phyloP scores from a whole-genome alignment of 1,284 basidiomycete species.

The Apiotrichum domesticum region DNA sequence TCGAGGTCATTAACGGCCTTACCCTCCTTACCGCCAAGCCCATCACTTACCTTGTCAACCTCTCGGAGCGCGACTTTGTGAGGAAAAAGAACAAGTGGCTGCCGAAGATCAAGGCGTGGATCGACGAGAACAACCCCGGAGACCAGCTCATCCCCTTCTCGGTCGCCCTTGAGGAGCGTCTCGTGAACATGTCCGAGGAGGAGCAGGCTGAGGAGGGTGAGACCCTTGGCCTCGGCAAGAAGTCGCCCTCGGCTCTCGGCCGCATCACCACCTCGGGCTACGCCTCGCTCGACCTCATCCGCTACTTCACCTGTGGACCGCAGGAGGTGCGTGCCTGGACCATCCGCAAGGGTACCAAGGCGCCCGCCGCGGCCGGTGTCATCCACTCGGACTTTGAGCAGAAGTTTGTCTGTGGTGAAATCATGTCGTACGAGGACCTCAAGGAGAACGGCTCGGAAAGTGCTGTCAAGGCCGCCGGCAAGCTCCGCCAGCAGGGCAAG shows the following conservation, averaged over 20 bases:
- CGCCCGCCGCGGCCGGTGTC: constrained; percentile 95
- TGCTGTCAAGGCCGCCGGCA: constrained; percentile 91
- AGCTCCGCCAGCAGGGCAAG: constrained; percentile 93
- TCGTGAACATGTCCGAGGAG: constrained; percentile 58
- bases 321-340: constrained; percentile 98
- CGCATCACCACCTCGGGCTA: constrained; percentile 95
- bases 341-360: constrained; percentile 86
- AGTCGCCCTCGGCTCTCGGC: constrained; percentile 59
- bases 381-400: constrained; percentile 71
- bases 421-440: constrained; percentile 88
- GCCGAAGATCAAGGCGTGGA: constrained; percentile 97
- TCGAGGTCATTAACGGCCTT: constrained; percentile 91
- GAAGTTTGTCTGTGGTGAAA: constrained; percentile 99
- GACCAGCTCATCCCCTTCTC: constrained; percentile 96
- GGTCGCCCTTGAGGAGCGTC: constrained; percentile 88
- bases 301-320: constrained; percentile 95
- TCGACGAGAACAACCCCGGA: constrained; percentile 93
- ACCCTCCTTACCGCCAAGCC: constrained; percentile 93
- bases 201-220: constrained; percentile 75
- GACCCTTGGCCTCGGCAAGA: constrained; percentile 43
- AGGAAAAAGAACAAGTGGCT: constrained; percentile 99
- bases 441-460: constrained; percentile 86
- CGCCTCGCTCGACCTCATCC: constrained; percentile 78
- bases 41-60: constrained; percentile 96
- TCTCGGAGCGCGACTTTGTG: constrained; percentile 90